Evolutionary conservation across 2,329 filamentous ascomycete genomes (phyloP), one percentile per base, ranked within the genome.

Genomic region (Whalleya microplaca): DNA sequence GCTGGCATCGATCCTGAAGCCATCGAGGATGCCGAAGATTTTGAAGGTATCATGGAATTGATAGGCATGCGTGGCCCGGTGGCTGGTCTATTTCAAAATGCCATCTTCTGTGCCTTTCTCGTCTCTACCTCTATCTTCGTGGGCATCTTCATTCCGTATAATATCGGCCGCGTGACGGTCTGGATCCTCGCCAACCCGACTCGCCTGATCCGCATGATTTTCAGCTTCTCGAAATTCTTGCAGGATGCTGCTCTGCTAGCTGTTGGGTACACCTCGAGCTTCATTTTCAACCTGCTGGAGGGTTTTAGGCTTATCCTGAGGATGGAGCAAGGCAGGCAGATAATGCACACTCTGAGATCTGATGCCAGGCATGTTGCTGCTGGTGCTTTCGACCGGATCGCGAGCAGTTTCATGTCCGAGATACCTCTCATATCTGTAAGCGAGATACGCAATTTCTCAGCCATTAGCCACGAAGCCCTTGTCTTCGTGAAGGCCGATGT

Each of bases 51-150:
- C 50, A 87, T 99, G 79, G 95, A 99, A 72, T 84, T 99, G 16
- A 89, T 99, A 56, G 95, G 95, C 40, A 96, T 99, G 90, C 91
- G 96, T 68, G 95, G 95, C 0, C 95, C 95, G 0, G 81, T 99
- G 2, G 88, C 89, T 14, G 92, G 92, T 2, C 82, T 99, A 5
- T 86, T 98, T 64, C 95, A 99, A 69, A 99, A 99, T 65, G 92
- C 91, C 53, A 87, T 97, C 16, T 99, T 99, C 73, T 96, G 94
- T 71, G 89, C 90, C 7, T 88, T 98, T 45, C 81, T 99, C 23
- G 92, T 99, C 14, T 90, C 91, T 1, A 84, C 94, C 49, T 96
- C 93, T 14, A 86, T 99, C 42, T 88, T 92, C 50, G 78, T 90
- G 56, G 94, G 92, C 49, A 86, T 98, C 44, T 96, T 95, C 77